Conservation (phyloP, 2,329 filamentous ascomycete species). For the Ophiostoma fasciatum region DNA sequence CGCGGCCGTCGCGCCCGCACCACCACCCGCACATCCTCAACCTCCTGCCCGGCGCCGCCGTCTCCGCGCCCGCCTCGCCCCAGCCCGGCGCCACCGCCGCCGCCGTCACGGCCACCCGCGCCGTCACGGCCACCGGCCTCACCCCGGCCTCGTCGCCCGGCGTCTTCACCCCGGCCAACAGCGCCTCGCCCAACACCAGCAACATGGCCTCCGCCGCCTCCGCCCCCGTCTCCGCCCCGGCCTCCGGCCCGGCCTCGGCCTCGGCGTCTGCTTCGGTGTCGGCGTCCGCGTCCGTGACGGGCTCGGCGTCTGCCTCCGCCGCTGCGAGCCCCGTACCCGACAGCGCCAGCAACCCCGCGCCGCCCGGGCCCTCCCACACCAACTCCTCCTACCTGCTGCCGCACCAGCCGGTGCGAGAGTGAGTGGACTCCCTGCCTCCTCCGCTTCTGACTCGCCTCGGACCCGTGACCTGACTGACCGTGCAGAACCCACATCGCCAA, state of each 20-base stretch:
- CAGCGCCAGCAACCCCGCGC: constrained; percentile 35
- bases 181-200: no score
- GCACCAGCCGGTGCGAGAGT: constrained; percentile 63
- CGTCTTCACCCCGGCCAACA: constrained; percentile 33
- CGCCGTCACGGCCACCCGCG: no score
- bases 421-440: constrained; percentile 22
- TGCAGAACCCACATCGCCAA: constrained; percentile 72
- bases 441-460: not conserved
- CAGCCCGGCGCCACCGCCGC: constrained; percentile 21
- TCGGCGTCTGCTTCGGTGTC: no score
- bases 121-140: constrained; percentile 29
- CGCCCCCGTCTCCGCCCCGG: no score
- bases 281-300: no score
- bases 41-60: constrained; percentile 16
- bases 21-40: constrained; percentile 21
- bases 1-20: constrained; percentile 14
- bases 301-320: constrained; percentile 20
- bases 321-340: constrained; percentile 38
- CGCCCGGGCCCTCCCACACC: constrained; percentile 39
- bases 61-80: constrained; percentile 20
- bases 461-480: not conserved
- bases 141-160: constrained; percentile 47
- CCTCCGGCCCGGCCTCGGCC: no score
- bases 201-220: no score
- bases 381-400: constrained; percentile 57